Base-by-base conservation (phyloP, 2,329 filamentous ascomycete genomes). In the Rosellinia necatrix region DNA sequence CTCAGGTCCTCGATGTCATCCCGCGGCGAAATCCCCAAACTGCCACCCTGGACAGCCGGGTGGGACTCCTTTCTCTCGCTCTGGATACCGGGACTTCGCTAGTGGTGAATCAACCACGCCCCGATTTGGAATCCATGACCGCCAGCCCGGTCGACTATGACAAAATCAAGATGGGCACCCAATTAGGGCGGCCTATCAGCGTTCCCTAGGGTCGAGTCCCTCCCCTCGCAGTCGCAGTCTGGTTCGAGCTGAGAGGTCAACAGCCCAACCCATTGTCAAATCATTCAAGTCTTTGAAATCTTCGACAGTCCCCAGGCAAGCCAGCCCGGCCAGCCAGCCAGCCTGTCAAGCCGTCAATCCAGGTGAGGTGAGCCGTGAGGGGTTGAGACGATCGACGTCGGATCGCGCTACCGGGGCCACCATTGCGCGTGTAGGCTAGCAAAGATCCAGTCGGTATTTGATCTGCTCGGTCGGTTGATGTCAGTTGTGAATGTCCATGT, bases 121-220 rank as follows among this genome's bases (percentile, higher is more conserved):
- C 32, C 48, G 46, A 61, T 61, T 61, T 61, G 59, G 59, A 61
- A 61, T 61, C 43, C 17, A 21, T 19, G 15, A 25, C 43, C 34
- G 49, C 48, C 51, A 55, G 47, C 50, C 51, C 38, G 44, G 43
- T 32, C 40, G 24, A 40, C 9, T 22, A 59, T 59, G 52, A 59
- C 56, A 56, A 59, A 60, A 54, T 38, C 43, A 10, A 47, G 37
- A 54, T 35, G 37, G 41, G 21, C 27, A 6, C 43, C 38, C n/a
- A n/a, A n/a, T n/a, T n/a, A n/a, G n/a, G n/a, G n/a, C n/a, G n/a
- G n/a, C 49, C 24, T 44, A 30, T 27, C 6, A 25, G 6, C 40
- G 40, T 19, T 30, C 40, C 44, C 42, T 32, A 19, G 49, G 42
- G 54, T 19, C 43, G 22, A 6, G 12, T 29, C 35, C 40, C 30